Evolutionary conservation across 2,329 filamentous ascomycete genomes (phyloP).

Genomic region (Shiraia bambusicola): DNA sequence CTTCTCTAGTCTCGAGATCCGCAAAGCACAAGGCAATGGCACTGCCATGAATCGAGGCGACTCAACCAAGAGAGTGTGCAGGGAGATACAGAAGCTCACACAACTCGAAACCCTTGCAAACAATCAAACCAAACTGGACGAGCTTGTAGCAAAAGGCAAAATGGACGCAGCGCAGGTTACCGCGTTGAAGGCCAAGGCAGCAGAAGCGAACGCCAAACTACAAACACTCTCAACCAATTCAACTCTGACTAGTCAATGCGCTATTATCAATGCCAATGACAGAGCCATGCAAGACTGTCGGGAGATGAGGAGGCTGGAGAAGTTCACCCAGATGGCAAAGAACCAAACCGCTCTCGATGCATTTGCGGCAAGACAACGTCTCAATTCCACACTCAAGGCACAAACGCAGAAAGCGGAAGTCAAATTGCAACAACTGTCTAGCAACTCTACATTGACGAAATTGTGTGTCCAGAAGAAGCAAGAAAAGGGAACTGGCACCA

Average conservation of each 20-base stretch:
- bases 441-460: conserved; percentile 31
- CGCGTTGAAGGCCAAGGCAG: conserved; percentile 29
- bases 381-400: conserved; percentile 28
- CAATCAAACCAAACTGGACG: conserved; percentile 35
- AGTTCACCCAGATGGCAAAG: conserved; percentile 22
- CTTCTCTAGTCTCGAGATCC: conserved; percentile 20
- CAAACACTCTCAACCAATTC: conserved; percentile 25
- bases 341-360: conserved; percentile 31
- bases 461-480: conserved; percentile 21
- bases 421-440: conserved; percentile 24
- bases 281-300: conserved; percentile 23
- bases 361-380: conserved; percentile 18
- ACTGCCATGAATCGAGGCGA: conserved; percentile 10
- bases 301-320: conserved; percentile 24
- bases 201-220: conserved; percentile 24
- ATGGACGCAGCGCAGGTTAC: conserved; percentile 23
- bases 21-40: conserved; percentile 16
- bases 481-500: conserved; percentile 13
- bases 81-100: conserved; percentile 21
- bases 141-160: conserved; percentile 26
- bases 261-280: conserved; percentile 24
- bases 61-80: conserved; percentile 24
- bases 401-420: conserved; percentile 22
- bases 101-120: conserved; percentile 25
- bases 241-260: conserved; percentile 29